Conservation (phyloP, 352 stramenopile species). For the Thalassiosira delicatula region DNA sequence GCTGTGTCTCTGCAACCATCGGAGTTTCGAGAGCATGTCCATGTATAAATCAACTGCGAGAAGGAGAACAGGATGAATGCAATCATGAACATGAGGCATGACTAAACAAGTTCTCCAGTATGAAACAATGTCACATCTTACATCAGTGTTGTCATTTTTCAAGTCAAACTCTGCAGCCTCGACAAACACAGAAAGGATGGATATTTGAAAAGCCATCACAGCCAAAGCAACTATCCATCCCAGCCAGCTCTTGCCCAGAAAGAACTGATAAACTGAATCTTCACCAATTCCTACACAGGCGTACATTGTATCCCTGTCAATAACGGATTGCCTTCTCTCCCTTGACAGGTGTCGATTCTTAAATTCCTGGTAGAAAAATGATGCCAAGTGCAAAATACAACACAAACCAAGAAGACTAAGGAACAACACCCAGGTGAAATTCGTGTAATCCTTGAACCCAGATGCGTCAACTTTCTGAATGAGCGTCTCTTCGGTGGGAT, state of each 20-base stretch:
- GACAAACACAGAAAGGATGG: neutral
- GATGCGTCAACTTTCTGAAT: neutral
- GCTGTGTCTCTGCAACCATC: neutral
- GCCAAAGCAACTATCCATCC: neutral
- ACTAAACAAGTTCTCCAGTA: too few species aligned
- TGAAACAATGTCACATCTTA: too few species aligned
- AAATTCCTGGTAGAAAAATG: slow-evolving; percentile 10
- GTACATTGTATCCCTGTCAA: slow-evolving; percentile 16
- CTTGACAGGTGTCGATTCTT: neutral
- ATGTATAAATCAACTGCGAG: neutral
- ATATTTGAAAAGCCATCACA: slow-evolving; percentile 2
- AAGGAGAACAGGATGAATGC: too few species aligned
- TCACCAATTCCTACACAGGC: slow-evolving; percentile 22
- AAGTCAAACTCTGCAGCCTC: neutral
- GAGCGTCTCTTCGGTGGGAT: too few species aligned
- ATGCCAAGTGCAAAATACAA: neutral
- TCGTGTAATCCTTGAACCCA: neutral
- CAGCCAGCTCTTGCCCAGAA: slow-evolving; percentile 16
- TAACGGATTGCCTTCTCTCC: neutral
- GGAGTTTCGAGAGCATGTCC: neutral
- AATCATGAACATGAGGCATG: too few species aligned
- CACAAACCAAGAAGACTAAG: neutral
- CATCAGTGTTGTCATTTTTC: neutral
- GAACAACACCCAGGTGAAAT: slow-evolving; percentile 29
- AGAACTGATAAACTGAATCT: slow-evolving; percentile 39